Base-by-base conservation (phyloP, 495 filamentous ascomycete genomes). In the Darksidea phi region DNA sequence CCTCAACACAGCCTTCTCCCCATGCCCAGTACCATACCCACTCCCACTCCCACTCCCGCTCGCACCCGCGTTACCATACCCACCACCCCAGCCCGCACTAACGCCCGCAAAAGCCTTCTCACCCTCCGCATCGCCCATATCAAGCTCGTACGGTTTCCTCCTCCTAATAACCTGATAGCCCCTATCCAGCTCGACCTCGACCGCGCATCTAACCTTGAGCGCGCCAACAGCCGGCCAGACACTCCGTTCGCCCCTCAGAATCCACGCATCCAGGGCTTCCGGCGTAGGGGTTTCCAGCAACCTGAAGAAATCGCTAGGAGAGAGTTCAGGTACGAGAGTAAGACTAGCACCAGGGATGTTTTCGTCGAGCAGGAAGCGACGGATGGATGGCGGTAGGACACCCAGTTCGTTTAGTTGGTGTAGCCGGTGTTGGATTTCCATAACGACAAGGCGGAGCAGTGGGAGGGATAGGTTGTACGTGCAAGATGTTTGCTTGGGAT, bases 211-310 rank as follows among this genome's bases (percentile, higher is more conserved):
- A 6, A 95, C 84, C 67, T 85, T 87, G 54, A 97, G 75, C 13
- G 91, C 89, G 25, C 84, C 84, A 45, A 95, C 82, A n/a, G 90
- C 89, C 3, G 93, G 93, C 93, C 93, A 97, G 0, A 95, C 90
- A 54, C 88, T 90, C 38, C 87, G 73, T 75, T 97, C 92, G 7
- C 93, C 93, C 42, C 87, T 79, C 18, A 85, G 70, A 57, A 93
- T 90, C 93, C 93, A 97, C 61, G 92, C 87, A 24, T 90, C 85
- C 11, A 97, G 74, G 21, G 84, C 83, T 54, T 86, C 82, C 49
- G 82, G 78, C 17, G 86, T 92, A 3, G 93, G 93, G 25, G 85
- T 88, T 65, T 94, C 88, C 32, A 96, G 79, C 42, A 97, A 75
- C 28, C 85, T 82, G 2, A 84, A 69, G 59, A 96, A 87, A 67